Conservation (phyloP, 1,284 basidiomycete species). For the Microbotryum scabiosae region DNA sequence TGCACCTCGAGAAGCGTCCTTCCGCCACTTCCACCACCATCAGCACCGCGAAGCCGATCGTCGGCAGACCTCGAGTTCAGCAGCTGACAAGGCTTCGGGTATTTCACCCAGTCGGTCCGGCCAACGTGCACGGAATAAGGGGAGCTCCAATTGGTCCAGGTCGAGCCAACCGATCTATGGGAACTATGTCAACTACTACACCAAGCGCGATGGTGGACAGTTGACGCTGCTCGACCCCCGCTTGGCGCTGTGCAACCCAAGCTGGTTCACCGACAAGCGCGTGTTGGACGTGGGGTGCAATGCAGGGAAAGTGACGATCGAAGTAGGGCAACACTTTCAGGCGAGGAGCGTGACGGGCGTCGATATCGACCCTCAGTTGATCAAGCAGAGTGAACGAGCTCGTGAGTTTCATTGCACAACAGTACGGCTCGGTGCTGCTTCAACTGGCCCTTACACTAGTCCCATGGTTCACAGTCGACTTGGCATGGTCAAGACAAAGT, state of each 20-base stretch:
- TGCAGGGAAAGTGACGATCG: conserved; percentile 68
- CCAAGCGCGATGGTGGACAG: conserved; percentile 46
- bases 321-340: conserved; percentile 59
- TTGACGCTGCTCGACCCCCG: conserved; percentile 57
- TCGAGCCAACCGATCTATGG: conserved; percentile 7
- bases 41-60: too few species aligned
- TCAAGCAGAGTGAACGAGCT: conserved; percentile 58
- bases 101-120: too few species aligned
- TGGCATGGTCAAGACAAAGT: conserved; percentile 31
- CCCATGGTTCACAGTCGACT: conserved; percentile 12
- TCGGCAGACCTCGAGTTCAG: too few species aligned
- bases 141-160: too few species aligned
- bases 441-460: background rate
- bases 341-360: conserved; percentile 62
- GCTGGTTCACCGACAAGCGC: conserved; percentile 49
- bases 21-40: too few species aligned
- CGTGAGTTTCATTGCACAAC: conserved; percentile 15
- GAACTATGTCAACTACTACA: conserved; percentile 53
- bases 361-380: conserved; percentile 64
- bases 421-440: too few species aligned
- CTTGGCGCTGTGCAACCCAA: conserved; percentile 51
- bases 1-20: too few species aligned
- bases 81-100: too few species aligned
- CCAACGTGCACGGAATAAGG: too few species aligned
- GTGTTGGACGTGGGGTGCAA: conserved; percentile 77